phyloP scores from a whole-genome alignment of 176 grass and related monocot species.

The Paspalum notatum region DNA sequence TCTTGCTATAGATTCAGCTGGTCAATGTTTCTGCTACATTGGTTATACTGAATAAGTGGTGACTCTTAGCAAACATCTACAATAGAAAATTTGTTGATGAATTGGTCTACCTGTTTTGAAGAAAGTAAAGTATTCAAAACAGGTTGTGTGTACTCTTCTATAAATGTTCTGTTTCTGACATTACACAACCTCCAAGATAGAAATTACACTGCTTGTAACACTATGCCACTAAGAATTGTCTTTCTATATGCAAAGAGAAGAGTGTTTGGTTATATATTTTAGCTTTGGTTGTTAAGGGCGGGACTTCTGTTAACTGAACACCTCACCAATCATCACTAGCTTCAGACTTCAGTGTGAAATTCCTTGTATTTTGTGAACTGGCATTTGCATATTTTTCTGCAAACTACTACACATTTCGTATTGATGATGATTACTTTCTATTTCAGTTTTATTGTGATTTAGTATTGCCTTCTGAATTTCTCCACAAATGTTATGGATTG shows the following conservation, averaged over 20 bases:
- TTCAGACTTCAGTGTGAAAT: background rate
- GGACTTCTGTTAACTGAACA: background rate
- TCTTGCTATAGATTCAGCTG: background rate
- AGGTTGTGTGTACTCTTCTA: background rate
- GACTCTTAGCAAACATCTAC: background rate
- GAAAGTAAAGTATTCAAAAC: conserved; percentile 2
- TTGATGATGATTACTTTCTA: background rate
- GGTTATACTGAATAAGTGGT: background rate
- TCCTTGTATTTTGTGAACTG: background rate
- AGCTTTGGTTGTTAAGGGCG: background rate
- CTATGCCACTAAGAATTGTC: background rate
- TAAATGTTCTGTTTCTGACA: background rate
- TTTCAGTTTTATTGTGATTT: conserved; percentile 5
- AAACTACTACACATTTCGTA: conserved; percentile 7
- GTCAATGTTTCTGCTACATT: conserved; percentile 4
- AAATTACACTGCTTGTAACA: background rate
- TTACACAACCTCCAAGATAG: background rate
- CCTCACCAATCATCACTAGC: background rate
- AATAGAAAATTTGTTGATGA: conserved; percentile 10
- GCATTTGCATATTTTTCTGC: background rate
- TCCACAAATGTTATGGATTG: conserved; percentile 12
- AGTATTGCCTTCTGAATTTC: background rate
- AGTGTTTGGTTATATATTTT: background rate
- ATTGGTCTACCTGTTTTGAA: conserved; percentile 13
- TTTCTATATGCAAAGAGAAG: conserved; percentile 10